Percentiles rank a stretch among this genome's conserved stretches.
These are phyloP conservation scores for Theileria parva DNA, from an alignment of 169 alveolate species.

Conservation along the genomic window DNA sequence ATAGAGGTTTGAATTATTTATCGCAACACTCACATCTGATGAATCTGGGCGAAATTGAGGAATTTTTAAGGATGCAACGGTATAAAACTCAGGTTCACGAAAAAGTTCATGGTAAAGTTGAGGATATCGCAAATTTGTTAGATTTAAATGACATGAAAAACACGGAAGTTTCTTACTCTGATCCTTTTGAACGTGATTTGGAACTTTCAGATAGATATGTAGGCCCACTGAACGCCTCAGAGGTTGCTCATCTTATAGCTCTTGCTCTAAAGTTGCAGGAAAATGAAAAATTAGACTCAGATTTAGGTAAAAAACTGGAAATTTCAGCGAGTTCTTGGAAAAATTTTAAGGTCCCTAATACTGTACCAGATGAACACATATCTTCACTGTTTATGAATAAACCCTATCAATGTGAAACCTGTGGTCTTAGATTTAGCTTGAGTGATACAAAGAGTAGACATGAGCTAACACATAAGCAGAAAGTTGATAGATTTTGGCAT, in stretches of 20 bases:
- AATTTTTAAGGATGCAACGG: not conserved
- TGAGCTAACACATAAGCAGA: constrained; percentile 24
- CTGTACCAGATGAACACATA: constrained; percentile 25
- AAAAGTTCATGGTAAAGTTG: constrained; percentile 8
- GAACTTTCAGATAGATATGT: constrained; percentile 18
- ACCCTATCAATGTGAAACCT: constrained; percentile 34
- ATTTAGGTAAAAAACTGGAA: constrained; percentile 41
- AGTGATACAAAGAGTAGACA: constrained; percentile 32
- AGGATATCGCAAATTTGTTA: constrained; percentile 31
- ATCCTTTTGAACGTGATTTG: constrained; percentile 21
- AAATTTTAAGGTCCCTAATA: constrained; percentile 45
- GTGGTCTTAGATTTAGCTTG: constrained; percentile 46
- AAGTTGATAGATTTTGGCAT: constrained; percentile 40
- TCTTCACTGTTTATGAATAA: constrained; percentile 26
- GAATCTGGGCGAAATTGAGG: not conserved
- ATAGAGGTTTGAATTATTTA: constrained; percentile 29
- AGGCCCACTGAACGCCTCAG: constrained; percentile 60
- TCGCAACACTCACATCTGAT: constrained; percentile 29
- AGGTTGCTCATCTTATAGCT: constrained; percentile 45
- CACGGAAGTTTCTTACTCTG: not conserved
- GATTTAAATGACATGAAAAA: constrained; percentile 12
- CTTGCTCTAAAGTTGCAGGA: constrained; percentile 62
- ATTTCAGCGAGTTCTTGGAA: constrained; percentile 45
- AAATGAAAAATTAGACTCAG: constrained; percentile 21
- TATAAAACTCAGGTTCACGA: not conserved